Percentiles rank a stretch among this genome's conserved stretches.
Evolutionary conservation across 1,284 basidiomycete genomes (phyloP).

Genomic region (Caloboletus firmus): DNA sequence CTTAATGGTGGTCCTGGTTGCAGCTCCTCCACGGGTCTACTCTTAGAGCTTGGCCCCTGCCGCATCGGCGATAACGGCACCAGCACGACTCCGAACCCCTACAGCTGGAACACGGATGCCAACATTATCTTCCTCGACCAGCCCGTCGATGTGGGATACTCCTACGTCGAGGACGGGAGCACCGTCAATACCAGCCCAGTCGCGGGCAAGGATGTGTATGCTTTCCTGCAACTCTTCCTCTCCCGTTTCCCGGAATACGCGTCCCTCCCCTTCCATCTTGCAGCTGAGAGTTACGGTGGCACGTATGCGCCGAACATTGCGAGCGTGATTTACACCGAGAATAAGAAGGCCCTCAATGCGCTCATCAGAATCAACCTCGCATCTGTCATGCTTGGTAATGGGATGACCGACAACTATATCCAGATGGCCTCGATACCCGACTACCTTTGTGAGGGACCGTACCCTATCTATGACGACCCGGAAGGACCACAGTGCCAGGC

Average conservation of each 20-base stretch:
- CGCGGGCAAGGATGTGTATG: constrained; percentile 84
- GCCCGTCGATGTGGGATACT: constrained; percentile 87
- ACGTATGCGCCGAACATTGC: constrained; percentile 81
- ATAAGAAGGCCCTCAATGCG: constrained; percentile 53
- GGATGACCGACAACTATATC: constrained; percentile 74
- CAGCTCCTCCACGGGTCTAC: constrained; percentile 74
- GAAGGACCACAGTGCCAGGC: constrained; percentile 65
- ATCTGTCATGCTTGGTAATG: constrained; percentile 81
- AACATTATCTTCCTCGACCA: constrained; percentile 82
- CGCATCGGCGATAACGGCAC: constrained; percentile 65
- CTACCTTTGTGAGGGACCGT: constrained; percentile 78
- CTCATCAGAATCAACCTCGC: constrained; percentile 71
- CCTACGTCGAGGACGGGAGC: constrained; percentile 73
- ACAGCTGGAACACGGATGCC: constrained; percentile 74
- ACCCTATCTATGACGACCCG: constrained; percentile 69
- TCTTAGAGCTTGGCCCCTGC: constrained; percentile 90
- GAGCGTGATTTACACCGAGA: constrained; percentile 72
- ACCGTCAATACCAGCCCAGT: constrained; percentile 71
- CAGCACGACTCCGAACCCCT: constrained; percentile 69
- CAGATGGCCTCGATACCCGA: constrained; percentile 79
- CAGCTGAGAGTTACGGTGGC: constrained; percentile 79
- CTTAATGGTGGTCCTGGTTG: constrained; percentile 85
- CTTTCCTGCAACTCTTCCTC: constrained; percentile 88
- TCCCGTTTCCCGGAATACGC: constrained; percentile 69
- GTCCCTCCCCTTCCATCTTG: constrained; percentile 65